Evolutionary conservation across 2,329 filamentous ascomycete species (phyloP).

Genomic region (Truncatella angustata): DNA sequence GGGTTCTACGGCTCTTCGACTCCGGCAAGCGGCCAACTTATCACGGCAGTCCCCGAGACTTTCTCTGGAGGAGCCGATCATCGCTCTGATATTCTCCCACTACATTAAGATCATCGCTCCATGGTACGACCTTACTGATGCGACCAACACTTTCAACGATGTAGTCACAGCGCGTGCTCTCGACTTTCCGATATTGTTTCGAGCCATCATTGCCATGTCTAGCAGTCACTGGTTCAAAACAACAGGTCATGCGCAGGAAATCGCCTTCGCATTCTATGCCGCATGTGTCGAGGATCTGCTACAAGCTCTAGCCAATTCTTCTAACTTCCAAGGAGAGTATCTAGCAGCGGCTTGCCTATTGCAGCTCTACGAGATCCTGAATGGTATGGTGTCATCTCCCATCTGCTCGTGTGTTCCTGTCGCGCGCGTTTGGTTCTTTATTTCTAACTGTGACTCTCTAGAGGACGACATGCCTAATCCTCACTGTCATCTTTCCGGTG

Average conservation of each 20-base stretch:
- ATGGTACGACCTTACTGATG: constrained; percentile 5
- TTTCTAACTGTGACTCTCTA: not conserved
- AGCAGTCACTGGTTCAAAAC: not conserved
- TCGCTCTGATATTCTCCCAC: not conserved
- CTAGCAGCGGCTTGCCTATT: not conserved
- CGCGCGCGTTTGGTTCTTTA: too few relatives aligned
- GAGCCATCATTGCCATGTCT: constrained; percentile 3
- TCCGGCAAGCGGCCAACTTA: not conserved
- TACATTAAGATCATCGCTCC: not conserved
- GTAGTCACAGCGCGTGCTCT: not conserved
- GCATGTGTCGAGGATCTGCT: constrained; percentile 2
- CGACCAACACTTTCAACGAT: not conserved
- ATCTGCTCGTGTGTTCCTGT: too few relatives aligned
- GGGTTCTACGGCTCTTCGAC: not conserved
- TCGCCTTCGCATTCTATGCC: constrained; percentile 3
- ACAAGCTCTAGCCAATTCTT: not conserved
- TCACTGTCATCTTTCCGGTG: not conserved
- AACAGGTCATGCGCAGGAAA: not conserved
- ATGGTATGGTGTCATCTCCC: not conserved
- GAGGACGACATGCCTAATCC: not conserved
- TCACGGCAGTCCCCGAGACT: not conserved
- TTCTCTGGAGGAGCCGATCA: not conserved
- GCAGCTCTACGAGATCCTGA: not conserved
- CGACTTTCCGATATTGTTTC: not conserved
- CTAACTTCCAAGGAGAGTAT: not conserved